Percentiles rank a stretch among this genome's conserved stretches.
These are phyloP conservation scores for Pichia inconspicua DNA, from an alignment of 1,139 yeast genomes.

Conservation along the genomic window DNA sequence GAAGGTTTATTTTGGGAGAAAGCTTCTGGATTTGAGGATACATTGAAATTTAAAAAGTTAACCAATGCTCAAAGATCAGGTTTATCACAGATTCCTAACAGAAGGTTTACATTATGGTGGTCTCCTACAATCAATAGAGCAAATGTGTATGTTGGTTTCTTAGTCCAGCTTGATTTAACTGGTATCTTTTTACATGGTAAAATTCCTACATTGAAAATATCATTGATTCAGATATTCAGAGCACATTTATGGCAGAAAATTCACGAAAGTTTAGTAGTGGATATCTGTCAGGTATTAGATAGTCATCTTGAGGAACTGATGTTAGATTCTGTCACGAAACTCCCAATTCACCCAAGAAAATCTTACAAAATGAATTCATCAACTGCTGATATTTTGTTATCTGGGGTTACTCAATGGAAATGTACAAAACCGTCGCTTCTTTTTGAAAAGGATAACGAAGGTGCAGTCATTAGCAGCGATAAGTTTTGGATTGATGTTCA, in stretches of 20 bases:
- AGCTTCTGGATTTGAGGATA: conserved; percentile 93
- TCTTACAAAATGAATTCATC: conserved; percentile 97
- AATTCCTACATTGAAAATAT: conserved; percentile 92
- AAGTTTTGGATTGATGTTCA: conserved; percentile 96
- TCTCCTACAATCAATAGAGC: conserved; percentile 98
- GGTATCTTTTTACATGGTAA: conserved; percentile 97
- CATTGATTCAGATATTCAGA: conserved; percentile 90
- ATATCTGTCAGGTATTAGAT: conserved; percentile 86
- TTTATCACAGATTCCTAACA: conserved; percentile 92
- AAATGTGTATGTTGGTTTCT: conserved; percentile 93
- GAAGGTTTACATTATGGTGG: conserved; percentile 99
- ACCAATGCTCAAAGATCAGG: conserved; percentile 98
- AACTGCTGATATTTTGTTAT: conserved; percentile 79
- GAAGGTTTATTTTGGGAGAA: conserved; percentile 99
- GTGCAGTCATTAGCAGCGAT: conserved; percentile 46
- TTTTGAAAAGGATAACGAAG: conserved; percentile 50
- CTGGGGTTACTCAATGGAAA: conserved; percentile 75
- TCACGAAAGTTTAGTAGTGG: conserved; percentile 92
- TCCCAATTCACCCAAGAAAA: conserved; percentile 92
- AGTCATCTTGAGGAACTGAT: conserved; percentile 77
- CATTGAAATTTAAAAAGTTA: conserved; percentile 85
- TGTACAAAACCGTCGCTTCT: conserved; percentile 77
- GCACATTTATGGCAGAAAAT: conserved; percentile 99
- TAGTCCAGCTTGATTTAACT: conserved; percentile 91
- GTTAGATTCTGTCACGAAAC: conserved; percentile 81